Evolutionary conservation across 2,329 filamentous ascomycete genomes (phyloP), one percentile per base, ranked within the genome.

Genomic region (Nemania diffusa): DNA sequence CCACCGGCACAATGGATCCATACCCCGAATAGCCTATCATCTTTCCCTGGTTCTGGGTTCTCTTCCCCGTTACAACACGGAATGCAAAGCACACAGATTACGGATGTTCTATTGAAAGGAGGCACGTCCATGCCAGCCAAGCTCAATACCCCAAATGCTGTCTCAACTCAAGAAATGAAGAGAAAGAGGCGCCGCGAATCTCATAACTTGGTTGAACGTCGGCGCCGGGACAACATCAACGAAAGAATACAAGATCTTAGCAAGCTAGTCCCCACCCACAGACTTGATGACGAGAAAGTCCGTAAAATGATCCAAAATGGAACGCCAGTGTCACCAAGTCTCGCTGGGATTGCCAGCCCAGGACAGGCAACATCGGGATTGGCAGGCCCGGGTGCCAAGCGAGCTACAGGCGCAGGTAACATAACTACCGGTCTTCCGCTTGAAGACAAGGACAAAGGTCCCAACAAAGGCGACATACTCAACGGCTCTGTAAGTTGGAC

Each of bases 401-500:
- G 94, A 69, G 94, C 94, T 32, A 88, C 91, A 34, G 89, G 90
- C 59, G 85, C 90, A 6, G 92, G 92, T 42, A 97, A 92, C 77
- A 97, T 97, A 75, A 97, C 94, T 5, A 95, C 95, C 71, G 94
- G 94, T 15, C 86, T 98, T 32, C 95, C 96, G 0, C 87, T 97
- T 40, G 96, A 99, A 75, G 96, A 98, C 73, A 98, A 98, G 79
- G 96, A 99, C 82, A 98, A 98, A 78, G 96, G 96, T 0, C 96
- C 96, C 5, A 98, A 98, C 84, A 99, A 99, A 82, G 96, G 96
- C 56, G 96, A 99, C 75, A 98, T 99, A 67, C 90, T 99, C 74
- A 98, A 98, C 76, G 95, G 96, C 32, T 92, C 95, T 37, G 96
- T 98, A 61, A 94, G 93, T 81, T 99, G 96, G 96, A 97, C 93